Percentiles rank a stretch among this genome's conserved stretches.
Evolutionary conservation across 176 grass and related monocot species (phyloP).

Genomic region (Tuctoria greenei): DNA sequence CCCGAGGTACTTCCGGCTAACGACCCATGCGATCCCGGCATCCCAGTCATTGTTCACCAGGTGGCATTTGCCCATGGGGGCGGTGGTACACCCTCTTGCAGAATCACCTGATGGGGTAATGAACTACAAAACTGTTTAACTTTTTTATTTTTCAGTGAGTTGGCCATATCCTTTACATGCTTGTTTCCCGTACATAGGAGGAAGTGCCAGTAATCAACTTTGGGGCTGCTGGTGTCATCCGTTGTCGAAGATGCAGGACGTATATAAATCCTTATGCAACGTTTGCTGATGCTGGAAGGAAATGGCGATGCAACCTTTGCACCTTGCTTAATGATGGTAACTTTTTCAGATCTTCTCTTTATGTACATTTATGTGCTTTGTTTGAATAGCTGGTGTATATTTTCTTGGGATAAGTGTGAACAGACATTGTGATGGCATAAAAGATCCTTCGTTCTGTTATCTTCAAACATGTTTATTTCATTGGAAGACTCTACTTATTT

Average conservation of each 20-base stretch:
- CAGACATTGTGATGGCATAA: neutral
- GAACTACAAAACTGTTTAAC: neutral
- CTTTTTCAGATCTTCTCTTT: conserved; percentile 4
- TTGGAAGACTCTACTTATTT: neutral
- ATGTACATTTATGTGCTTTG: neutral
- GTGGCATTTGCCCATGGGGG: conserved; percentile 97
- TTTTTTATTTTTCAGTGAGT: conserved; percentile 1
- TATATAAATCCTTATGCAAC: conserved; percentile 91
- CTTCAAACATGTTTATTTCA: conserved; percentile 19
- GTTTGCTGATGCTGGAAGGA: conserved; percentile 94
- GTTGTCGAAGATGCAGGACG: conserved; percentile 94
- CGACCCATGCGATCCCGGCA: conserved; percentile 76
- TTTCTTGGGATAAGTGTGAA: neutral
- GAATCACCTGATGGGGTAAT: conserved; percentile 95
- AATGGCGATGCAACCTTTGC: conserved; percentile 99
- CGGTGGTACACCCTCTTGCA: conserved; percentile 80
- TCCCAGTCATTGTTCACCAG: conserved; percentile 85
- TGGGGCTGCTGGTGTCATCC: conserved; percentile 76
- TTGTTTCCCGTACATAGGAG: conserved; percentile 57
- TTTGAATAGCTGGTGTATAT: conserved; percentile 1
- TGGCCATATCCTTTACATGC: conserved; percentile 7
- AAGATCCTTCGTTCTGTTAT: neutral
- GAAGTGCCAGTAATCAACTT: conserved; percentile 88
- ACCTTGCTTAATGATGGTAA: conserved; percentile 93
- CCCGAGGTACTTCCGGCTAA: conserved; percentile 83